phyloP scores from a whole-genome alignment of 805 yeast genomes.

The Vanderwaltozyma yarrowii region DNA sequence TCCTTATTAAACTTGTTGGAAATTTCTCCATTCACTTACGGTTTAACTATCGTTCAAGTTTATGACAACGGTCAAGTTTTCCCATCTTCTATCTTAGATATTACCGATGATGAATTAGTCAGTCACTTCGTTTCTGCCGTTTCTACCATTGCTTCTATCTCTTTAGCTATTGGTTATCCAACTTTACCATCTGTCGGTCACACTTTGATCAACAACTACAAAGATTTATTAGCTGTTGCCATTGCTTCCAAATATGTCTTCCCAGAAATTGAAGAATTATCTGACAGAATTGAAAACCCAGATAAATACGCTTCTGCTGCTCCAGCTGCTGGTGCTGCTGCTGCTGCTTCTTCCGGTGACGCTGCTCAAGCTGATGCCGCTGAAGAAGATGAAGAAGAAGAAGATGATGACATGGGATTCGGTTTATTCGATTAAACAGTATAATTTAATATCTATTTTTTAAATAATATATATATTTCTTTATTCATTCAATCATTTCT shows the following conservation, averaged over 20 bases:
- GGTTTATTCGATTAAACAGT: constrained; percentile 91
- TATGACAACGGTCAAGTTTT: constrained; percentile 98
- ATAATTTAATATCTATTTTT: neutral
- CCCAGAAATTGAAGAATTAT: constrained; percentile 98
- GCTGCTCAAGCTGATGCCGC: constrained; percentile 67
- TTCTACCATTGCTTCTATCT: constrained; percentile 87
- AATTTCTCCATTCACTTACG: constrained; percentile 99
- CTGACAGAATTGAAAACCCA: constrained; percentile 99
- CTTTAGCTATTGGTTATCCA: constrained; percentile 98
- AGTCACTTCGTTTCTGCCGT: constrained; percentile 87
- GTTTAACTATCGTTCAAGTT: constrained; percentile 93
- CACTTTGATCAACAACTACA: constrained; percentile 98
- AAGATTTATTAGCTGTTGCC: constrained; percentile 95
- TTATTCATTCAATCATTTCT: neutral
- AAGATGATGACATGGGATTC: constrained; percentile 85
- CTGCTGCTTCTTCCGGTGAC: constrained; percentile 47
- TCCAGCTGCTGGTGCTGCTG: constrained; percentile 86
- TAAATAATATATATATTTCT: neutral
- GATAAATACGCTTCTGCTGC: constrained; percentile 99
- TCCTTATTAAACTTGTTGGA: constrained; percentile 96
- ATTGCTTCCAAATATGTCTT: constrained; percentile 98
- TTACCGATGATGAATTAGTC: constrained; percentile 94
- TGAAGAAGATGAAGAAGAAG: constrained; percentile 61
- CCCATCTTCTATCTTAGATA: constrained; percentile 94
- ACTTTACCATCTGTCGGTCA: constrained; percentile 99